phyloP scores from a whole-genome alignment of 352 stramenopile genomes.

The Peronosclerospora sorghi region DNA sequence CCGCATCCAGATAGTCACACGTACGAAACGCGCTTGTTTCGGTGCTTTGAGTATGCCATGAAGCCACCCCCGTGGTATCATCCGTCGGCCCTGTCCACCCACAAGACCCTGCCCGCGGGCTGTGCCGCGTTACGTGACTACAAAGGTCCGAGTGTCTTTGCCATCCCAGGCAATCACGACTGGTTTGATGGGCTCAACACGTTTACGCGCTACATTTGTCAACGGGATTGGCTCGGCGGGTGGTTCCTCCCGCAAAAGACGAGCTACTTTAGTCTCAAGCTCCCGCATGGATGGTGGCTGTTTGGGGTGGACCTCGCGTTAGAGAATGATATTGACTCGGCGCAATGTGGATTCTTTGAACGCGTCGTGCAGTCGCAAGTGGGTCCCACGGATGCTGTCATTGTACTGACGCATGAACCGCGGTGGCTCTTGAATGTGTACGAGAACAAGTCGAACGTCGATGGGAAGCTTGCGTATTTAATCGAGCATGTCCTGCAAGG shows the following conservation, averaged over 20 bases:
- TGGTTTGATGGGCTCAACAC: constrained; percentile 92
- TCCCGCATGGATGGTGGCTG: constrained; percentile 88
- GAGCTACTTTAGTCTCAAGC: constrained; percentile 86
- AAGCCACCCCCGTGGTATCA: constrained; percentile 80
- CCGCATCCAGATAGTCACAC: constrained; percentile 77
- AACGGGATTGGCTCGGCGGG: constrained; percentile 86
- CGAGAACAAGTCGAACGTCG: constrained; percentile 52
- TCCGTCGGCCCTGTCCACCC: constrained; percentile 79
- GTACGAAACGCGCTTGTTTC: constrained; percentile 87
- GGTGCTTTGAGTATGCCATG: constrained; percentile 91
- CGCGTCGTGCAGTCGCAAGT: constrained; percentile 70
- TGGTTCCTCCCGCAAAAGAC: constrained; percentile 88
- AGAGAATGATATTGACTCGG: constrained; percentile 88
- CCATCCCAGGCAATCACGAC: constrained; percentile 88
- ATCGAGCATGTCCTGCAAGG: constrained; percentile 67
- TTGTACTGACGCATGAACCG: constrained; percentile 88
- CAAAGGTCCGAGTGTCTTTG: constrained; percentile 59
- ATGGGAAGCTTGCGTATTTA: constrained; percentile 70
- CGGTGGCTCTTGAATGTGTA: constrained; percentile 88
- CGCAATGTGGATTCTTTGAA: constrained; percentile 89
- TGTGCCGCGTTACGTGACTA: constrained; percentile 49
- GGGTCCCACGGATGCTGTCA: constrained; percentile 71
- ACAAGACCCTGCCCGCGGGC: constrained; percentile 54
- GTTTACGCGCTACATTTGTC: constrained; percentile 86
- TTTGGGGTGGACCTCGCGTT: constrained; percentile 87